A percentile compares a stretch with the other conserved stretches of the same genome.
Conservation (phyloP, 192 early-diverging fungal genomes). For the Coemansia pectinata region DNA sequence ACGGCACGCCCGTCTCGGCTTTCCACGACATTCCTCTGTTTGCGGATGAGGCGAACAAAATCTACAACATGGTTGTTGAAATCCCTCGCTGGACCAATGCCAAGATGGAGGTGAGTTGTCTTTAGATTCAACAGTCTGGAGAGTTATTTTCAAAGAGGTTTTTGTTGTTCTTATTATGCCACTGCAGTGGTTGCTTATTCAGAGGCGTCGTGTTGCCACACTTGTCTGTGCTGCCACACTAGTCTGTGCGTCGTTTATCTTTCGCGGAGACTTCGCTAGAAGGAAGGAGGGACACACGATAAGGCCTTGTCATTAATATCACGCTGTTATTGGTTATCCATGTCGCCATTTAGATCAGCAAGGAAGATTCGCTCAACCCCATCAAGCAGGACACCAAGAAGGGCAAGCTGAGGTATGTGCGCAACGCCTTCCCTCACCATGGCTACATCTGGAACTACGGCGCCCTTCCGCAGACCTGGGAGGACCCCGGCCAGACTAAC, state of each 20-base stretch:
- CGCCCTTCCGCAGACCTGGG: constrained; percentile 99
- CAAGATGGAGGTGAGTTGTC: constrained; percentile 76
- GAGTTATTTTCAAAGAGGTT: neutral
- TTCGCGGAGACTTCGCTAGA: neutral
- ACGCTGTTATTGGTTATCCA: neutral
- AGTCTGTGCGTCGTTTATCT: neutral
- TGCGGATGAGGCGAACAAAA: constrained; percentile 86
- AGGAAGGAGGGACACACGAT: neutral
- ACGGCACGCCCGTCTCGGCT: constrained; percentile 84
- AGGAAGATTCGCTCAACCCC: constrained; percentile 96
- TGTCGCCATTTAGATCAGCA: constrained; percentile 71
- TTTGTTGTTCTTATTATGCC: neutral
- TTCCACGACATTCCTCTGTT: constrained; percentile 99
- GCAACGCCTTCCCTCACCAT: constrained; percentile 99
- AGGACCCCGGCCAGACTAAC: constrained; percentile 89
- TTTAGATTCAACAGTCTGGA: constrained; percentile 9
- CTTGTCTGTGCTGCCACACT: neutral
- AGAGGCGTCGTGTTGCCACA: neutral
- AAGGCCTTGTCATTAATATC: neutral
- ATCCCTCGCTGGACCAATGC: constrained; percentile 99
- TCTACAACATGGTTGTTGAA: constrained; percentile 99
- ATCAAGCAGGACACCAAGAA: constrained; percentile 99
- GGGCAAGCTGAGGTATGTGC: constrained; percentile 97
- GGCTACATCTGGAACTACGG: constrained; percentile 99
- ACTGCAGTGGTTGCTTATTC: neutral